Base-by-base conservation (phyloP, 306 rosid species). In the Cucurbita ficifolia region DNA sequence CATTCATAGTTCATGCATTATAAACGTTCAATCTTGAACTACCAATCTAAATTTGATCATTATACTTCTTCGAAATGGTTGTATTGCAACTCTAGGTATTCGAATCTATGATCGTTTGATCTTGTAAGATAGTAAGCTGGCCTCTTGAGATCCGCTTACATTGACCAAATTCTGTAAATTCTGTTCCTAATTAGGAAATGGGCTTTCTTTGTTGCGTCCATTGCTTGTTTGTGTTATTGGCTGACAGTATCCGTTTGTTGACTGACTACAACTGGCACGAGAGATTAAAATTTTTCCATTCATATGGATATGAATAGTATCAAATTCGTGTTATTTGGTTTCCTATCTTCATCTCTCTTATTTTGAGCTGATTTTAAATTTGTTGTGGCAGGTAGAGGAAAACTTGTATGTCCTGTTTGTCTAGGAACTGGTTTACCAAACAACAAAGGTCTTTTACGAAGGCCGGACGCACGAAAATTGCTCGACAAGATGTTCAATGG, bases 401-500 rank as follows among this genome's bases (percentile, higher is more conserved):
- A 93, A 81, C 97, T 93, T 19, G 97, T 93, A 17, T 93, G 98
- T 29, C 98, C 98, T 2, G 90, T 93, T 39, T 93, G 98, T 75
- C 83, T 93, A 76, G 98, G 98, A 65, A 93, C 98, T 35, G 97
- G 98, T 76, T 79, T 93, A 75, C 94, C 96, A 8, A 93, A 90
- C 70, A 93, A 90, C 79, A 93, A 90, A 85, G 96, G 97, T 72
- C 94, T 93, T 24, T 92, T 93, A 4, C 82, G 98, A 57, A 83
- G 98, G 80, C 98, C 97, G 0, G 98, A 87, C 0, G 98, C 98
- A 0, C 68, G 70, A 67, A 79, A 90, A 76, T 78, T 90, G 75
- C 98, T 93, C 38, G 94, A 90, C 59, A 93, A 87, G 88, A 93
- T 93, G 98, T 88, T 88, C 75, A 93, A 93, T 17, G 94, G 98